Base-by-base conservation (phyloP, 495 filamentous ascomycete species). In the Elaphomyces granulatus region DNA sequence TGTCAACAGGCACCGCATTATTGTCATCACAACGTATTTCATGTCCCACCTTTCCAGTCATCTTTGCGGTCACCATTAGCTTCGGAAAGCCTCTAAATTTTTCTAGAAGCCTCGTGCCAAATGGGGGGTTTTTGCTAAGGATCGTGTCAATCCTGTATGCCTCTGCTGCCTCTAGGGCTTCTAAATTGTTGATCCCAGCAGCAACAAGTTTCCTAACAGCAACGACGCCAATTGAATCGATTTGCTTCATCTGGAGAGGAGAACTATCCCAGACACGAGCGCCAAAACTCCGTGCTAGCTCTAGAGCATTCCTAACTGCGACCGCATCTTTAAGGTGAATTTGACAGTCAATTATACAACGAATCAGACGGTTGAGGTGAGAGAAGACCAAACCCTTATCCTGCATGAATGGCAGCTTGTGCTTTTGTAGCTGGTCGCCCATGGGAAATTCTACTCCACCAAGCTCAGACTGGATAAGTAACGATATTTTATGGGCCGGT, bases 191-290 rank as follows among this genome's bases (percentile, higher is more conserved):
- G 31, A 96, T 73, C 4, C 78, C 78, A 28, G 75, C 74, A 40
- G 67, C 68, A 6, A 77, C 77, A 30, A 95, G 68, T 54, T 87
- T 94, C 20, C 82, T 70, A 30, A 90, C 77, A 4, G 75, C 71
- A 2, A 78, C 85, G 10, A 78, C 65, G 0, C 88, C 92, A 35
- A 94, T 71, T n/a, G 78, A 72, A 2, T 82, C 78, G 7, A 98
- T 70, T 51, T 98, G 90, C 40, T 82, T 87, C 54, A 98, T 72
- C 40, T 95, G 83, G 14, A 79, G 67, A 1, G 84, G 77, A 0
- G 80, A 84, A 23, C 80, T 74, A 44, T 96, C 92, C 92, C 92
- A 96, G 3, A 76, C 80, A 42, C 72, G 75, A 8, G 84, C 86
- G 20, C 72, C 69, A 31, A 96, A 67, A 41, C 83, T 83, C 42